Conservation (phyloP, 208 protist species). For the Zelonia costaricensis region DNA sequence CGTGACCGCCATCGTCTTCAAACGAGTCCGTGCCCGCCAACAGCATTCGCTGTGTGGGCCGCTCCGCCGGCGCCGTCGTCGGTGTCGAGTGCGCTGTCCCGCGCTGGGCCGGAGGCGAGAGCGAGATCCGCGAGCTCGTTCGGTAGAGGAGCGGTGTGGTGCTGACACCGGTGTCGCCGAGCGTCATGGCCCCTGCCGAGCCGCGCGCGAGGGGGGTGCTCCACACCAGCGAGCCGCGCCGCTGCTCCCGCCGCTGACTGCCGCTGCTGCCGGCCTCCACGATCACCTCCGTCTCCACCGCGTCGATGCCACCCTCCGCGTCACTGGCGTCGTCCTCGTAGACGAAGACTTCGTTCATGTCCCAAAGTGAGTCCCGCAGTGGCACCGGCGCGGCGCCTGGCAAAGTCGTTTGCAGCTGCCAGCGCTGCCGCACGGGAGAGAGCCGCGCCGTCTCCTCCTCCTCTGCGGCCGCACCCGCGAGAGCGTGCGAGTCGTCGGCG, state of each 20-base stretch:
- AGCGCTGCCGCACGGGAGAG: not conserved
- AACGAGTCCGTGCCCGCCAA: not conserved
- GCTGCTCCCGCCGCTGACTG: conserved; percentile 10
- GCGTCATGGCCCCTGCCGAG: not conserved
- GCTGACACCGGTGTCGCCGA: conserved; percentile 11
- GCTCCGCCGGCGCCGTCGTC: not conserved
- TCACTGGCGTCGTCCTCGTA: conserved; percentile 62
- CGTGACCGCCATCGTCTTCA: too few species aligned
- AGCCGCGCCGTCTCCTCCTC: not conserved
- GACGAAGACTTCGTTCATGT: conserved; percentile 53
- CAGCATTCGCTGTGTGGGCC: not conserved
- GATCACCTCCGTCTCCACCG: not conserved
- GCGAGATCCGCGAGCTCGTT: conserved; percentile 19
- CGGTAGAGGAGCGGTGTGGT: conserved; percentile 28
- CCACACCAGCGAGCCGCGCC: conserved; percentile 30
- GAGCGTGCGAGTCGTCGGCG: not conserved
- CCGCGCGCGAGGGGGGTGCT: conserved; percentile 23
- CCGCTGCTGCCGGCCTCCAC: not conserved
- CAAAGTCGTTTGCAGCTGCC: too few species aligned
- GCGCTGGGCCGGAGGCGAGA: conserved; percentile 4
- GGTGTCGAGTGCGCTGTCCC: too few species aligned
- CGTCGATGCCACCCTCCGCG: too few species aligned
- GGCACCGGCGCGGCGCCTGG: not conserved
- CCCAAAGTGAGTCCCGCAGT: conserved; percentile 29
- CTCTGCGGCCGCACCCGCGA: not conserved